Evolutionary conservation across 2,329 filamentous ascomycete species (phyloP).

Genomic region (Beauveria pseudobassiana): DNA sequence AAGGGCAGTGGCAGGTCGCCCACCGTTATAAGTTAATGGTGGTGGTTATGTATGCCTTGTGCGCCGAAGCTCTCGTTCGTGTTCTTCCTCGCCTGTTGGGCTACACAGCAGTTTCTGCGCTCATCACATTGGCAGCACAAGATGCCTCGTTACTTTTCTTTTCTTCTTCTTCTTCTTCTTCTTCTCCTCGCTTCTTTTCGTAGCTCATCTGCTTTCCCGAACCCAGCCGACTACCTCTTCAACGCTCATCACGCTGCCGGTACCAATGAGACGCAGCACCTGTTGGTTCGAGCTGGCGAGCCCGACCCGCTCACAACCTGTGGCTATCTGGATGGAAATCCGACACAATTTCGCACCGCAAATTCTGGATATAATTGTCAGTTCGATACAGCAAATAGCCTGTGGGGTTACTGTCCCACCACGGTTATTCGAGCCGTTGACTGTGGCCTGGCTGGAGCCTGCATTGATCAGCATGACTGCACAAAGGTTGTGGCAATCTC

Average conservation of each 20-base stretch:
- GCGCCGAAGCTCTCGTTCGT: neutral
- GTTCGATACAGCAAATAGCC: slow-evolving; percentile 1
- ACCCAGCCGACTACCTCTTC: neutral
- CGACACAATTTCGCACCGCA: neutral
- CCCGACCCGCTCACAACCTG: slow-evolving; percentile 10
- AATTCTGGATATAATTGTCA: slow-evolving; percentile 6
- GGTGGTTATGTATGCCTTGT: neutral
- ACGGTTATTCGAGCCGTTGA: slow-evolving; percentile 1
- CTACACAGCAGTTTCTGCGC: neutral
- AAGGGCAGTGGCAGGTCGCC: neutral
- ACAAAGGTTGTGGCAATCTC: slow-evolving; percentile 23
- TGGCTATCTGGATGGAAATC: slow-evolving; percentile 1
- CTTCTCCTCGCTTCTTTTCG: neutral
- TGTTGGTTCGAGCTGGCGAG: neutral
- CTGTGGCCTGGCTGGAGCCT: slow-evolving; percentile 8
- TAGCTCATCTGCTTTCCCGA: neutral
- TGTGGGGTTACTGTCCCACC: slow-evolving; percentile 7
- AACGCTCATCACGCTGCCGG: neutral
- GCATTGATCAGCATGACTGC: slow-evolving; percentile 1
- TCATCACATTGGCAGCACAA: neutral
- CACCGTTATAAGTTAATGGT: neutral
- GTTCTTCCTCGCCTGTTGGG: neutral
- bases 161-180: neutral
- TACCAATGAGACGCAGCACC: neutral
- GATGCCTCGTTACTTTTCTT: neutral